phyloP scores from a whole-genome alignment of 2,329 filamentous ascomycete species.

The Fusarium ambrosium region DNA sequence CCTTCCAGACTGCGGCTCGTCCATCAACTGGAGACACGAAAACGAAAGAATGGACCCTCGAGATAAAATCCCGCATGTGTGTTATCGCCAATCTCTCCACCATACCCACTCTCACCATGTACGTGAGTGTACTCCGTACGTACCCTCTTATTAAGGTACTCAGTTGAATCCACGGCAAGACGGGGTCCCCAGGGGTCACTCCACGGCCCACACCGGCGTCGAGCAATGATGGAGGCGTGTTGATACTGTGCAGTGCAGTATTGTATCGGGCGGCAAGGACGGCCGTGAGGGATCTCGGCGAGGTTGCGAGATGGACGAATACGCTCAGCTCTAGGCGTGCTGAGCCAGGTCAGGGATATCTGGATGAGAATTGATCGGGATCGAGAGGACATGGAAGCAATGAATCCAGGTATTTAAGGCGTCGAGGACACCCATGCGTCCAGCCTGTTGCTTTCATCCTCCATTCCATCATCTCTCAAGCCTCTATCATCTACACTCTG shows the following conservation, averaged over 20 bases:
- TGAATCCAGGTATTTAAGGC: conserved; percentile 36
- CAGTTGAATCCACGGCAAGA: conserved; percentile 21
- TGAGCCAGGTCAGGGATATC: conserved; percentile 14
- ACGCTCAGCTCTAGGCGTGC: conserved; percentile 1
- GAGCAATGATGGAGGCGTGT: conserved; percentile 41
- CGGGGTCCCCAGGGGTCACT: conserved; percentile 18
- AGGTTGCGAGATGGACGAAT: conserved; percentile 14
- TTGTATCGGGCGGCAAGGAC: conserved; percentile 21
- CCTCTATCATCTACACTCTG: conserved; percentile 1
- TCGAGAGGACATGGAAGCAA: conserved; percentile 3
- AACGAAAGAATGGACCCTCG: conserved; percentile 45
- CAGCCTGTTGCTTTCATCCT: conserved; percentile 10
- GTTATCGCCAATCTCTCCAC: conserved; percentile 47
- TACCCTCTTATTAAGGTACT: conserved; percentile 27
- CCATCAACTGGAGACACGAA: conserved; percentile 43
- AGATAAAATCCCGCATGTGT: conserved; percentile 49
- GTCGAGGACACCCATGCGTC: conserved; percentile 13
- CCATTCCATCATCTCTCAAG: conserved; percentile 3
- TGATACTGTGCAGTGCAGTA: conserved; percentile 27
- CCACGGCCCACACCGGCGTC: conserved; percentile 32
- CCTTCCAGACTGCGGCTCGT: conserved; percentile 14
- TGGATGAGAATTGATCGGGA: conserved; percentile 4
- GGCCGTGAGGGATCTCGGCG: conserved; percentile 17
- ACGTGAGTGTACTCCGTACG: conserved; percentile 10
- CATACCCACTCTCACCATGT: conserved; percentile 35